These are phyloP conservation scores for Mortierella sp. DNA, from an alignment of 371 early-diverging fungal species.

Conservation along the genomic window DNA sequence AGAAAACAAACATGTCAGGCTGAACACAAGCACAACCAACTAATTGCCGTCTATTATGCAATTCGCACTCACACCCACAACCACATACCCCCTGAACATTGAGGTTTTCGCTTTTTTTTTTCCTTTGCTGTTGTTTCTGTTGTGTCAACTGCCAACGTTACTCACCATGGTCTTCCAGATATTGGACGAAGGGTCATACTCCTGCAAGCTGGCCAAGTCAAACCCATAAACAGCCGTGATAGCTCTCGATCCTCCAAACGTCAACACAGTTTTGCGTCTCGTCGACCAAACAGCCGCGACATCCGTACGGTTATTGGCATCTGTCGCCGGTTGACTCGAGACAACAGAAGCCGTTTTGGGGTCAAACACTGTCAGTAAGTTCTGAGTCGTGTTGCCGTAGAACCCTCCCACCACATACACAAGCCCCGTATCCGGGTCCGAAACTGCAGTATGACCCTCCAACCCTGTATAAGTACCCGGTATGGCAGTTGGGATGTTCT, in stretches of 20 bases:
- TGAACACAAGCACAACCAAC: neutral
- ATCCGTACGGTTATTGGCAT: slow-evolving; percentile 24
- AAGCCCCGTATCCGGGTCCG: slow-evolving; percentile 28
- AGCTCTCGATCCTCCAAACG: slow-evolving; percentile 46
- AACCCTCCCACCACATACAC: slow-evolving; percentile 48
- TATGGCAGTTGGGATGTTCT: neutral
- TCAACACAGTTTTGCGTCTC: slow-evolving; percentile 23
- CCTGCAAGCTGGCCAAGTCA: slow-evolving; percentile 17
- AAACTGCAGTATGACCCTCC: slow-evolving; percentile 34
- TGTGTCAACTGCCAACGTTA: neutral
- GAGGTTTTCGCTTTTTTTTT: neutral
- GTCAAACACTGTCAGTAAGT: slow-evolving; percentile 30
- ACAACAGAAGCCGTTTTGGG: slow-evolving; percentile 17
- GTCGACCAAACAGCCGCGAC: slow-evolving; percentile 40
- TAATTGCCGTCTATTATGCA: neutral
- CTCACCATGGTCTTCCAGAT: slow-evolving; percentile 39
- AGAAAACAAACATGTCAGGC: neutral
- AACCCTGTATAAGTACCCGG: slow-evolving; percentile 15
- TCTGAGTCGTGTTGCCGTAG: slow-evolving; percentile 21
- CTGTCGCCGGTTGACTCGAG: slow-evolving; percentile 4
- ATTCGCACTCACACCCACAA: neutral
- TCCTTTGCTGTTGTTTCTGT: neutral
- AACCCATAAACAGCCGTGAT: slow-evolving; percentile 8
- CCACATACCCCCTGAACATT: neutral
- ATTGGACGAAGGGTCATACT: slow-evolving; percentile 26